A percentile compares a stretch with the other conserved stretches of the same genome.
Conservation (phyloP, 2,329 filamentous ascomycete species). For the Phyllachora maydis region DNA sequence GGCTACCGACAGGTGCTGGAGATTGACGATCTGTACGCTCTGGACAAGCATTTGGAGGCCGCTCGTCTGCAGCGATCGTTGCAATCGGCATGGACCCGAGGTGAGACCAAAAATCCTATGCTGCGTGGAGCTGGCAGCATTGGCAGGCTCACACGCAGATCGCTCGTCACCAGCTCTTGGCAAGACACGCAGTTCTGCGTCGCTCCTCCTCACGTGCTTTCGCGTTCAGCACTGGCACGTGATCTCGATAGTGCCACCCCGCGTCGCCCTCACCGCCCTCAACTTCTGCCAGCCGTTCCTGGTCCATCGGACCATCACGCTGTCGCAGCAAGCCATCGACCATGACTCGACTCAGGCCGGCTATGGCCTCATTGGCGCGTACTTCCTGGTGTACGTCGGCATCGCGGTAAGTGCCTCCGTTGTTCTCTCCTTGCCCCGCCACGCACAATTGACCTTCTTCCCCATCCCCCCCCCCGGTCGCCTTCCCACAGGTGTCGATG, state of each 20-base stretch:
- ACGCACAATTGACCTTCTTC: too few species aligned
- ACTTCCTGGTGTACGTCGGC: constrained; percentile 17
- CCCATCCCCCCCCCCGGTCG: too few species aligned
- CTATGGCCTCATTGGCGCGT: constrained; percentile 18
- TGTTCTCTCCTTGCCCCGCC: too few species aligned
- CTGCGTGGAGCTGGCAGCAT: too few species aligned
- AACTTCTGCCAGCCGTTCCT: constrained; percentile 23
- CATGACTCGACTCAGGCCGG: constrained; percentile 9
- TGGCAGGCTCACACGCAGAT: too few species aligned
- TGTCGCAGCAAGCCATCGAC: constrained; percentile 9
- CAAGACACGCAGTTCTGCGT: too few species aligned
- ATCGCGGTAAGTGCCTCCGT: constrained; percentile 13
- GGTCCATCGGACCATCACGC: constrained; percentile 13
- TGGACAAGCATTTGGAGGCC: constrained; percentile 6
- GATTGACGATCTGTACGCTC: constrained; percentile 5
- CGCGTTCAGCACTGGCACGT: constrained; percentile 11
- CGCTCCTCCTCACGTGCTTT: constrained; percentile 9
- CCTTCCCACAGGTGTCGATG: constrained; percentile 6
- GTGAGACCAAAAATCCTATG: constrained; percentile 2
- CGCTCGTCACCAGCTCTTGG: too few species aligned
- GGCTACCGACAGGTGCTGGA: constrained; percentile 6
- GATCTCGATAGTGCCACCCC: constrained; percentile 12
- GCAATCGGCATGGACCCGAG: constrained; percentile 3
- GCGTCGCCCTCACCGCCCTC: constrained; percentile 17
- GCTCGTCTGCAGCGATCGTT: constrained; percentile 3